A percentile compares a stretch with the other conserved stretches of the same genome.
Conservation (phyloP, 768 basidiomycete genomes). For the Dacryopinax primogenitus region DNA sequence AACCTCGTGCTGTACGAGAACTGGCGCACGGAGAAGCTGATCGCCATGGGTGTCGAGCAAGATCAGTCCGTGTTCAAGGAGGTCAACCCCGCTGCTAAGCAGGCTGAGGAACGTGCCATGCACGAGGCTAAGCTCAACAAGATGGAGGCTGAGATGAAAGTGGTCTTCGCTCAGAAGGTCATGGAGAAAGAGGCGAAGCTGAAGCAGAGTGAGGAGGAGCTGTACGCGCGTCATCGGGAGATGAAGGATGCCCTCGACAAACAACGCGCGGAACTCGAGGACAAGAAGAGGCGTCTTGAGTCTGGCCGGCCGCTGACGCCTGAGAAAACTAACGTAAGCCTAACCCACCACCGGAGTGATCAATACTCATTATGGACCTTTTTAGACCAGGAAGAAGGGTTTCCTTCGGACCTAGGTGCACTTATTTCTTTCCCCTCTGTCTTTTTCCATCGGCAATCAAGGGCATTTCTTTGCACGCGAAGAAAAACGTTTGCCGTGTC, state of each 20-base stretch:
- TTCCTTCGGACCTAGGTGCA: constrained; percentile 52
- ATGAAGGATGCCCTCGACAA: constrained; percentile 99
- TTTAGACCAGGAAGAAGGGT: constrained; percentile 59
- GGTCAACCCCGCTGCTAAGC: constrained; percentile 91
- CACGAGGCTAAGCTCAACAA: constrained; percentile 97
- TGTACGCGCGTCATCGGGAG: constrained; percentile 95
- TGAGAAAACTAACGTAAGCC: constrained; percentile 73
- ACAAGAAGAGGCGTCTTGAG: constrained; percentile 95
- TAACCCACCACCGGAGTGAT: not conserved
- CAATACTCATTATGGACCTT: constrained; percentile 3
- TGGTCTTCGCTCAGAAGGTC: constrained; percentile 99
- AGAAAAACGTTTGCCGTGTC: not conserved
- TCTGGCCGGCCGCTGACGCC: constrained; percentile 89
- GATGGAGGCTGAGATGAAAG: constrained; percentile 99
- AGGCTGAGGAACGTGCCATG: constrained; percentile 89
- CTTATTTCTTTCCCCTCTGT: not conserved
- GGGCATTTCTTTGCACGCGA: not conserved
- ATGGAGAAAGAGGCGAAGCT: constrained; percentile 98
- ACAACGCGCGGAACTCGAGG: constrained; percentile 88
- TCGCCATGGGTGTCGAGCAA: constrained; percentile 96
- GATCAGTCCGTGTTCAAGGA: constrained; percentile 98
- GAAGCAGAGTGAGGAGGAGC: constrained; percentile 97
- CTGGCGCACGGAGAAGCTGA: constrained; percentile 91
- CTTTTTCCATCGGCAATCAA: not conserved
- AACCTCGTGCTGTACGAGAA: constrained; percentile 95